A percentile compares a stretch with the other conserved stretches of the same genome.
phyloP scores from a whole-genome alignment of 441 rosid genomes.

The Gossypium schwendimanii region DNA sequence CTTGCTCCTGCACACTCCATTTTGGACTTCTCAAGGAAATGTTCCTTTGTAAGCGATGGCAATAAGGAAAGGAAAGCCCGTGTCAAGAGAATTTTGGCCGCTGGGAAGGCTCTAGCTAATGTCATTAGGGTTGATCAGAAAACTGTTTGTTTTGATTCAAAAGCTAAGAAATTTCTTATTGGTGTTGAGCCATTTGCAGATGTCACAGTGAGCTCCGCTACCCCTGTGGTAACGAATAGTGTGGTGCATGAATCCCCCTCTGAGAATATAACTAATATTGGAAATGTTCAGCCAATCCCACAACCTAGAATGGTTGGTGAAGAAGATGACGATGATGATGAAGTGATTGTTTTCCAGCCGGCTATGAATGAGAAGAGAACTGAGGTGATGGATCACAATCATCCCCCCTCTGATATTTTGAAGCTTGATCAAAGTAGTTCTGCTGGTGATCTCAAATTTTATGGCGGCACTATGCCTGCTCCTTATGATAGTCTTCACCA shows the following conservation, averaged over 20 bases:
- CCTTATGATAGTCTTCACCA: conserved; percentile 38
- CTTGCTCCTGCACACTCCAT: conserved; percentile 78
- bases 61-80: conserved; percentile 61
- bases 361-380: conserved; percentile 48
- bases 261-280: conserved; percentile 20
- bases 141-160: conserved; percentile 59
- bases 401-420: conserved; percentile 36
- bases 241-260: conserved; percentile 29
- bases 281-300: conserved; percentile 30
- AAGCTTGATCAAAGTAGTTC: conserved; percentile 35
- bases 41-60: conserved; percentile 51
- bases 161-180: conserved; percentile 58
- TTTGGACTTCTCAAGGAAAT: conserved; percentile 79
- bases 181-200: conserved; percentile 54
- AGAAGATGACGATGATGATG: conserved; percentile 70
- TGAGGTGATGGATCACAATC: conserved; percentile 31
- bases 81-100: conserved; percentile 68
- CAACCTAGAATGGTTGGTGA: conserved; percentile 47
- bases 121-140: conserved; percentile 54
- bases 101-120: conserved; percentile 67
- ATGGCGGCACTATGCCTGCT: conserved; percentile 33
- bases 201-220: conserved; percentile 24
- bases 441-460: conserved; percentile 32
- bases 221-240: conserved; percentile 24
- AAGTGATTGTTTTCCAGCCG: conserved; percentile 92